Conservation (phyloP, 2,329 filamentous ascomycete genomes). For the Harringtonia lauricola region DNA sequence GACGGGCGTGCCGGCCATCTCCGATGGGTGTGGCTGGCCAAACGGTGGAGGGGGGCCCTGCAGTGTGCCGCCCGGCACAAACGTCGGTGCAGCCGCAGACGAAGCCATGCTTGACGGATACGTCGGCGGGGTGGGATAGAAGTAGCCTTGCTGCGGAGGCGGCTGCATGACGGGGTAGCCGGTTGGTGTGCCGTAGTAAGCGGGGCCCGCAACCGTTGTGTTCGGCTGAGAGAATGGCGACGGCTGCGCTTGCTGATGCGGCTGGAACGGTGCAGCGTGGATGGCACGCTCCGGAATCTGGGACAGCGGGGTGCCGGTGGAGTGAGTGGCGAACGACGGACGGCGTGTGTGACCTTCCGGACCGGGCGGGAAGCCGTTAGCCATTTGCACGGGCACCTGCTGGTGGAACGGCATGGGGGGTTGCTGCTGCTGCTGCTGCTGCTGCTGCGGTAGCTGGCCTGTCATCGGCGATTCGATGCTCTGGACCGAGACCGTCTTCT, state of each 20-base stretch:
- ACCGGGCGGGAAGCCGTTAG: slow-evolving; percentile 32
- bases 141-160: slow-evolving; percentile 30
- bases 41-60: slow-evolving; percentile 19
- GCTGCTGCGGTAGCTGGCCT: slow-evolving; percentile 1
- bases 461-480: slow-evolving; percentile 77
- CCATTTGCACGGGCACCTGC: slow-evolving; percentile 71
- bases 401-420: slow-evolving; percentile 60
- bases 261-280: slow-evolving; percentile 83
- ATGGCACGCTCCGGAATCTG: slow-evolving; percentile 90
- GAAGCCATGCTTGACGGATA: slow-evolving; percentile 19
- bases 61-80: slow-evolving; percentile 40
- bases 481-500: slow-evolving; percentile 87
- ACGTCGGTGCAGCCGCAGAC: slow-evolving; percentile 38
- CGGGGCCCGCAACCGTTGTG: not conserved
- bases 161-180: slow-evolving; percentile 45
- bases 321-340: slow-evolving; percentile 59
- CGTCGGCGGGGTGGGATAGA: slow-evolving; percentile 17
- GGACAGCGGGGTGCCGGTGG: slow-evolving; percentile 70
- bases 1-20: slow-evolving; percentile 21
- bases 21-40: slow-evolving; percentile 30
- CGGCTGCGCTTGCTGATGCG: slow-evolving; percentile 32
- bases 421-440: slow-evolving; percentile 1
- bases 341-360: slow-evolving; percentile 55
- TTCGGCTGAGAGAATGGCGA: slow-evolving; percentile 40
- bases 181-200: slow-evolving; percentile 40